These are phyloP conservation scores for Biscogniauxia sp. DNA, from an alignment of 2,329 filamentous ascomycete genomes.

Conservation along the genomic window DNA sequence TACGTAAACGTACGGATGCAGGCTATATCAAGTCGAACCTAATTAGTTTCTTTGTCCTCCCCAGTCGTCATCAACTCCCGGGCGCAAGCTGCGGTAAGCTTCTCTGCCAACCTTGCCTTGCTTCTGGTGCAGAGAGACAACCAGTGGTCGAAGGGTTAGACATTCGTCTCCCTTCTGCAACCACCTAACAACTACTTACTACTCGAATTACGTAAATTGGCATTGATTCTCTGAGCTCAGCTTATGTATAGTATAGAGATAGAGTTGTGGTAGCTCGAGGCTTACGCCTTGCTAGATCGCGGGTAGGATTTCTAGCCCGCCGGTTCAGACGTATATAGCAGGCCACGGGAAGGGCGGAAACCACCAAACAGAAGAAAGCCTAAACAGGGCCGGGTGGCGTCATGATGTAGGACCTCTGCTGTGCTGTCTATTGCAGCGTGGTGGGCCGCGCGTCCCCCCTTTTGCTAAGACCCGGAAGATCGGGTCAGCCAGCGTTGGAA, in stretches of 20 bases:
- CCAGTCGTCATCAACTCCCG: neutral
- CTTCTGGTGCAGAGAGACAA: conserved; percentile 3
- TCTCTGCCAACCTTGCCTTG: neutral
- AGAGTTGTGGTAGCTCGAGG: conserved; percentile 4
- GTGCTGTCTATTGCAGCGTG: neutral
- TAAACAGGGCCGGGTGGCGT: neutral
- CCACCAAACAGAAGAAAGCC: neutral
- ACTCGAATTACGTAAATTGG: neutral
- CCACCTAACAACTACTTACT: neutral
- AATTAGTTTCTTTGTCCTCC: neutral
- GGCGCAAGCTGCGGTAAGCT: neutral
- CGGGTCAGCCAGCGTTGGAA: neutral
- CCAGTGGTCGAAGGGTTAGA: neutral
- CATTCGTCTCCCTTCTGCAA: neutral
- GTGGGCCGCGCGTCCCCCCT: neutral
- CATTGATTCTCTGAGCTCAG: neutral
- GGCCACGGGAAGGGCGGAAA: neutral
- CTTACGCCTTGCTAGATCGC: conserved; percentile 1
- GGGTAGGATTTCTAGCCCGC: neutral
- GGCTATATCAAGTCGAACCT: neutral
- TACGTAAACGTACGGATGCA: neutral
- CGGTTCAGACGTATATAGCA: neutral
- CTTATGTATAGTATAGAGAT: neutral
- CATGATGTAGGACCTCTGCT: neutral
- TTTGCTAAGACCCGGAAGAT: neutral